phyloP scores from a whole-genome alignment of 2,329 filamentous ascomycete species.

The Penicillium sp. region DNA sequence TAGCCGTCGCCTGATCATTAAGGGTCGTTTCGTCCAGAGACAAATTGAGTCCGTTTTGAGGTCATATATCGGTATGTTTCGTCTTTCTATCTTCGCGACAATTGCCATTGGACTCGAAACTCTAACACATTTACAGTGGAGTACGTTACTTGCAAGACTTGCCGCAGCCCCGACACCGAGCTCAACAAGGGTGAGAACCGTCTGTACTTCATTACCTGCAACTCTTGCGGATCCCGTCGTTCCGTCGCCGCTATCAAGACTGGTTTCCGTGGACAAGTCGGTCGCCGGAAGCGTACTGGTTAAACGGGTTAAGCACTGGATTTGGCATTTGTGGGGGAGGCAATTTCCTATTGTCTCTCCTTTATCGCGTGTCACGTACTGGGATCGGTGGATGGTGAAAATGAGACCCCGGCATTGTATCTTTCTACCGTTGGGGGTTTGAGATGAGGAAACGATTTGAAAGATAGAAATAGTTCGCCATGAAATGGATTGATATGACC shows the following conservation, averaged over 20 bases:
- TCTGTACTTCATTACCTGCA: conserved; percentile 98
- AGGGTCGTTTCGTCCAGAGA: conserved; percentile 99
- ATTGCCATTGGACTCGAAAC: not conserved
- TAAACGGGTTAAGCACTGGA: conserved; percentile 49
- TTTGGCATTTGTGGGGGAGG: conserved; percentile 14
- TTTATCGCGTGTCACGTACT: conserved; percentile 24
- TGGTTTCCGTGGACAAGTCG: conserved; percentile 99
- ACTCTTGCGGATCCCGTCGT: conserved; percentile 78
- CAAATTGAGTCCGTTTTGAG: conserved; percentile 96
- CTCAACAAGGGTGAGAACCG: conserved; percentile 99
- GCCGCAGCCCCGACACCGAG: conserved; percentile 89
- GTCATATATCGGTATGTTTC: conserved; percentile 81
- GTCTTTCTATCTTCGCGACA: not conserved
- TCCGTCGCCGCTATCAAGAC: conserved; percentile 98
- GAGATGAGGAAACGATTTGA: conserved; percentile 27
- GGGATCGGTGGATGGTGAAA: conserved; percentile 21
- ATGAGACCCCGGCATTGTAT: conserved; percentile 12
- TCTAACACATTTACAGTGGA: conserved; percentile 60
- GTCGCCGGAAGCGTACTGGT: conserved; percentile 93
- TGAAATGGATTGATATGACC: conserved; percentile 33
- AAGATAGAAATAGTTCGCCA: conserved; percentile 29
- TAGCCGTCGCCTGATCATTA: conserved; percentile 90
- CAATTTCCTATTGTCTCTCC: conserved; percentile 20
- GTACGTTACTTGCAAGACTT: conserved; percentile 99
- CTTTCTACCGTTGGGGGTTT: conserved; percentile 10